These are phyloP conservation scores for Naganishia friedmannii DNA, from an alignment of 768 basidiomycete genomes.

Conservation along the genomic window DNA sequence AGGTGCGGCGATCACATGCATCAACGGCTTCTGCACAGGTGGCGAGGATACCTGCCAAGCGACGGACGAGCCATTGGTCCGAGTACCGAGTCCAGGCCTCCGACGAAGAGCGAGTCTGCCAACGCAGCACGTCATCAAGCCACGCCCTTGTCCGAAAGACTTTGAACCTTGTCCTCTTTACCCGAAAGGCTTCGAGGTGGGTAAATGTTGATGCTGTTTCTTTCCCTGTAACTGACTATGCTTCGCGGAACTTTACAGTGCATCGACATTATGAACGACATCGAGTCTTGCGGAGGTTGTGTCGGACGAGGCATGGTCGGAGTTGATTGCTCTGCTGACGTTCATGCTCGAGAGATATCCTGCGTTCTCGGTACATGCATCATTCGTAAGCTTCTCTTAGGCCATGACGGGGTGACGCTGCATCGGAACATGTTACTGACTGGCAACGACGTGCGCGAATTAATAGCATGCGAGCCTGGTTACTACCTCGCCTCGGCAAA, in stretches of 20 bases:
- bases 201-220: not conserved
- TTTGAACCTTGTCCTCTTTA: slow-evolving; percentile 22
- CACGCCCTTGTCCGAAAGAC: not conserved
- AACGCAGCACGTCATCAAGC: slow-evolving; percentile 4
- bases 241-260: not conserved
- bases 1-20: slow-evolving; percentile 14
- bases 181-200: slow-evolving; percentile 24
- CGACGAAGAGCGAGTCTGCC: not conserved
- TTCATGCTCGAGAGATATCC: slow-evolving; percentile 6
- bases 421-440: not conserved
- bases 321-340: slow-evolving; percentile 11
- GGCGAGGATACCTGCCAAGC: slow-evolving; percentile 9
- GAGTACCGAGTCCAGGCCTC: not conserved
- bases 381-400: not conserved
- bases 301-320: slow-evolving; percentile 18
- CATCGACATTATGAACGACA: slow-evolving; percentile 21
- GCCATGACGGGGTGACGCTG: not conserved
- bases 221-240: not conserved
- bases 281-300: slow-evolving; percentile 25
- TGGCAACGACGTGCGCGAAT: not conserved
- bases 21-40: slow-evolving; percentile 14
- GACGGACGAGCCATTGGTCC: too few relatives aligned
- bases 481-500: not conserved
- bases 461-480: not conserved
- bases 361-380: slow-evolving; percentile 3